phyloP scores from a whole-genome alignment of 148 eudicot species.

The Nepenthes mirabilis region DNA sequence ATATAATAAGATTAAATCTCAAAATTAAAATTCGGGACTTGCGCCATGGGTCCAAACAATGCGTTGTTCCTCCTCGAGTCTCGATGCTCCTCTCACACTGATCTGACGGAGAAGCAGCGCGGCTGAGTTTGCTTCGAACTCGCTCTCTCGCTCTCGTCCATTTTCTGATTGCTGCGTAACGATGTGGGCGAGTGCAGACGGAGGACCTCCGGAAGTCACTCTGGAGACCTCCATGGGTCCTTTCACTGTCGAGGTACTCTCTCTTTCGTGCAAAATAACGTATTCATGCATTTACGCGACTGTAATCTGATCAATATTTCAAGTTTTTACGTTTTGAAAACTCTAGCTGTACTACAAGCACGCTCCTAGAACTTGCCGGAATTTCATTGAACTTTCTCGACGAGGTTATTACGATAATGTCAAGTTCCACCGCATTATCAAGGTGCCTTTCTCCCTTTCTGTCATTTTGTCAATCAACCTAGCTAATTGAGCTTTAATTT shows the following conservation, averaged over 20 bases:
- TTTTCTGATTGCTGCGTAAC: not conserved
- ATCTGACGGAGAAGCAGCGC: no score
- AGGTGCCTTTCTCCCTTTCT: slow-evolving; percentile 18
- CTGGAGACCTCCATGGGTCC: slow-evolving; percentile 96
- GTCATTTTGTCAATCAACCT: no score
- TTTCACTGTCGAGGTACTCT: slow-evolving; percentile 60
- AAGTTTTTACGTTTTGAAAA: not conserved
- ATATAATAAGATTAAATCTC: no score
- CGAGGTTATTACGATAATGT: slow-evolving; percentile 73
- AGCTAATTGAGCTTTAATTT: no score
- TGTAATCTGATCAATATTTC: not conserved
- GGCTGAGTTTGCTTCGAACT: no score
- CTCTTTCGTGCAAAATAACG: not conserved
- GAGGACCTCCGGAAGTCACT: slow-evolving; percentile 83
- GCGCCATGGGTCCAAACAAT: no score
- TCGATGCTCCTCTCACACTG: no score
- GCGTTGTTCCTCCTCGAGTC: no score
- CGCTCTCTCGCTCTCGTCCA: not conserved
- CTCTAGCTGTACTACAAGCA: slow-evolving; percentile 76
- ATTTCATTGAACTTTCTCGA: slow-evolving; percentile 85
- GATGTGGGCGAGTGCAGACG: slow-evolving; percentile 29
- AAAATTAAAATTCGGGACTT: no score
- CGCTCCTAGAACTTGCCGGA: slow-evolving; percentile 77
- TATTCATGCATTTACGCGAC: not conserved
- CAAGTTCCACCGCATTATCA: slow-evolving; percentile 84